Base-by-base conservation (phyloP, 2,329 filamentous ascomycete genomes). In the Pseudocercospora vitis region DNA sequence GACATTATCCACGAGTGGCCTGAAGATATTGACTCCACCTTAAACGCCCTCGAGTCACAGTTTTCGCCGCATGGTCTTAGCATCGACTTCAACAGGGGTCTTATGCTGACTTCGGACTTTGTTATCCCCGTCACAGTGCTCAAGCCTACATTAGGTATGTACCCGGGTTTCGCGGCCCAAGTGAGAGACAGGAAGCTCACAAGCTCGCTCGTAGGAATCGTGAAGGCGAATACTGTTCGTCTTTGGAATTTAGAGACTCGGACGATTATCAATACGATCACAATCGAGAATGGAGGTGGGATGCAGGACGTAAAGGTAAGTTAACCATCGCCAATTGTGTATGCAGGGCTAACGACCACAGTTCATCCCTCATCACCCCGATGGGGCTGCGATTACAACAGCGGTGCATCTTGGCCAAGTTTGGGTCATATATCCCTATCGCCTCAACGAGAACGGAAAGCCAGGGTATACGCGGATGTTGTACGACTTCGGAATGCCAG, bases 231-330 rank as follows among this genome's bases (percentile, higher is more conserved):
- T 65, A 85, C 81, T 0, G 73, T 85, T 2, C 78, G 81, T 2
- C 76, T 85, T 2, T 85, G 81, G 81, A 76, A 82, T 49, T 71
- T 85, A 3, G 62, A 71, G 14, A 68, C 69, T 16, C 75, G 78
- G 48, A 79, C 72, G 46, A 85, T 85, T 56, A 74, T 84, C 56
- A 81, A 74, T 50, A 85, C 82, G 12, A 81, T 85, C 56, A 81
- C 75, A 9, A 84, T 86, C 53, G 81, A 82, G 18, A 64, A 81
- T 46, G 80, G 81, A 28, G 74, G 75, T 35, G 82, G 82, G 56
- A 84, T 85, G 46, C 81, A 85, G 63, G 82, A 85, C 58, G 79
- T 85, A 63, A 85, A 85, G 68, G n/a, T n/a, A n/a, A n/a, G n/a
- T n/a, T n/a, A n/a, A n/a, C n/a, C n/a, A n/a, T n/a, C n/a, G n/a